Evolutionary conservation across 139 green algal genomes (phyloP), one percentile per base, ranked within the genome.

Genomic region (Eudorina sp.): DNA sequence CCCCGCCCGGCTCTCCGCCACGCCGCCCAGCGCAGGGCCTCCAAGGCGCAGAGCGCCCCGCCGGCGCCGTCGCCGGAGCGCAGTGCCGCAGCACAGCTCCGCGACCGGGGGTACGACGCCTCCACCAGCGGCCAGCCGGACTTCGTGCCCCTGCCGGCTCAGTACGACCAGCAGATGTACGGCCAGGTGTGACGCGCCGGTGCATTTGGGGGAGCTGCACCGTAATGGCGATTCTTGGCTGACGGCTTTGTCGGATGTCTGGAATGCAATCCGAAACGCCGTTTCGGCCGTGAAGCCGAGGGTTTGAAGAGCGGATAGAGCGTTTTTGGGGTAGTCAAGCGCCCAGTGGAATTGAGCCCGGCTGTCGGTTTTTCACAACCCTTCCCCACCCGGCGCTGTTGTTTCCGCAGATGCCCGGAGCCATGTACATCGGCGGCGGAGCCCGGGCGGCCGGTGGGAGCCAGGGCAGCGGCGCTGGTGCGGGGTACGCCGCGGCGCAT

Each of bases 111-210:
- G 29, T 36, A 76, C 80, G 80, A 86, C 3, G 80, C 80, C 27
- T 86, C 80, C 80, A 86, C 80, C 43, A 86, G 80, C 41, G 80
- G 41, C 16, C 60, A 86, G 60, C 60, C 80, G 5, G 80, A 86
- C 60, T 86, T 36, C 80, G 43, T 86, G n/a, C 80, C 80, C 38
- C 36, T 45, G 34, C 13, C 53, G 4, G 41, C 41, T 5, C 48
- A 25, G 14, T 83, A 83, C 76, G 76, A 69, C 29, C 51, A 53
- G 55, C 58, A 60, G 53, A 27, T 64, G 43, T 79, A 79, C 38
- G 70, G 70, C 25, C 70, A 79, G 70, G 70, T 79, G 41, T 1
- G 38, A 9, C n/a, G n/a, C n/a, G n/a, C n/a, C n/a, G n/a, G n/a
- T n/a, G n/a, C n/a, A n/a, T n/a, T n/a, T n/a, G n/a, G n/a, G n/a